Base-by-base conservation (phyloP, 495 filamentous ascomycete genomes). In the Aspergillus coremiiformis region DNA sequence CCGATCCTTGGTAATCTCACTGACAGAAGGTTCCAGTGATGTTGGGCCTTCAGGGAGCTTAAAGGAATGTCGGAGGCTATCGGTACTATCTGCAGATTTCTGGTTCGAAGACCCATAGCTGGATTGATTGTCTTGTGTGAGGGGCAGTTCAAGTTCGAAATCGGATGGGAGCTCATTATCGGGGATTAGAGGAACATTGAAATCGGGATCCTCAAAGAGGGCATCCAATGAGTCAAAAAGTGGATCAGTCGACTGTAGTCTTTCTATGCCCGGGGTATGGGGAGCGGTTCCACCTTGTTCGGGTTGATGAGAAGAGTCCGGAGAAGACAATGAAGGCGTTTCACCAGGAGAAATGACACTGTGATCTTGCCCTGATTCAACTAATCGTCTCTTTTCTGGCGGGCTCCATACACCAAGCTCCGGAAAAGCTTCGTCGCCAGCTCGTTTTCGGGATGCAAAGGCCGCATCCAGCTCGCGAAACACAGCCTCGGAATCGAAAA, bases 281-380 rank as follows among this genome's bases (percentile, higher is more conserved):
- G 55, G 51, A 26, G 42, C 51, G 7, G 49, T 57, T 27, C 54
- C 60, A 0, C 30, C 37, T 29, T 49, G 54, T 22, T 54, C 54
- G 24, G 32, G 48, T 2, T 41, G 59, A 21, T 49, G 35, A 27
- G 55, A 55, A 23, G 59, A 62, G 41, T 61, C 50, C 11, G 55
- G 47, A 15, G 63, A 57, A 21, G 50, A 59, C 24, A 62, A 44
- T 6, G 59, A 61, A 7, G 60, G 63, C 7, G 63, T 63, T 30
- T 59, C 49, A 33, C 44, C 55, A 14, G 56, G 55, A 47, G 57
- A 39, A 21, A 37, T 39, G 10, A 33, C 48, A 32, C 21, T 22
- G 11, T 41, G 26, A 14, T 52, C 30, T 24, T 39, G 50, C 10
- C 22, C 35, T 7, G 39, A 44, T 17, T 60, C 47, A 11, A 59